Conservation (phyloP, 208 protist species). For the Tritrichomonas foetus region DNA sequence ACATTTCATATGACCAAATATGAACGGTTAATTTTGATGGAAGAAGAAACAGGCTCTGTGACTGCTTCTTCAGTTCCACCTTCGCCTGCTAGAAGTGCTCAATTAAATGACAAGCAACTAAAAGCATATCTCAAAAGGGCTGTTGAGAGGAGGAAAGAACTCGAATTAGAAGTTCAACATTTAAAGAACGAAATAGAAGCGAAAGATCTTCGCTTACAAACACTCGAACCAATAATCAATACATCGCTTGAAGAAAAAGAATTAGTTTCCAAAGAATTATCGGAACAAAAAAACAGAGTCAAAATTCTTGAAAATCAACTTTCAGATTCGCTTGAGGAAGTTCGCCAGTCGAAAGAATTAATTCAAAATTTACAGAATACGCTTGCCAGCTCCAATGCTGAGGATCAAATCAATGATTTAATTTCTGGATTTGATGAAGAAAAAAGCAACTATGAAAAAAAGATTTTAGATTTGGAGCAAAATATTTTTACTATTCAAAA, state of each 20-base stretch:
- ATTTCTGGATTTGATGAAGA: neutral
- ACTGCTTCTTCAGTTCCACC: no score
- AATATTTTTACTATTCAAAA: neutral
- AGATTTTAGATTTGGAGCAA: neutral
- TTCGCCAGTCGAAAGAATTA: neutral
- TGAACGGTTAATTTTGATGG: no score
- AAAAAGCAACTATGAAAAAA: neutral
- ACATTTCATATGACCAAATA: no score
- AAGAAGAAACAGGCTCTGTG: no score
- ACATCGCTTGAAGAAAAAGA: neutral
- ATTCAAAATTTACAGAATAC: no score
- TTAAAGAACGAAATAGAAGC: neutral
- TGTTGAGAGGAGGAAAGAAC: neutral
- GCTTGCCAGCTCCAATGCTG: no score
- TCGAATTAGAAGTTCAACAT: neutral
- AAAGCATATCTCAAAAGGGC: neutral
- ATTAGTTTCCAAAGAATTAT: neutral
- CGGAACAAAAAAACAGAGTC: neutral
- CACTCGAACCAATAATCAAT: neutral
- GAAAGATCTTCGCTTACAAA: neutral
- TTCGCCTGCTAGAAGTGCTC: no score
- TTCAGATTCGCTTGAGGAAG: neutral
- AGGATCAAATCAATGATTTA: neutral
- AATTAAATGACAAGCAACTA: neutral
- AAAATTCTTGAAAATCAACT: neutral